Conservation (phyloP, 169 alveolate species). For the Amoebophrya sp. region DNA sequence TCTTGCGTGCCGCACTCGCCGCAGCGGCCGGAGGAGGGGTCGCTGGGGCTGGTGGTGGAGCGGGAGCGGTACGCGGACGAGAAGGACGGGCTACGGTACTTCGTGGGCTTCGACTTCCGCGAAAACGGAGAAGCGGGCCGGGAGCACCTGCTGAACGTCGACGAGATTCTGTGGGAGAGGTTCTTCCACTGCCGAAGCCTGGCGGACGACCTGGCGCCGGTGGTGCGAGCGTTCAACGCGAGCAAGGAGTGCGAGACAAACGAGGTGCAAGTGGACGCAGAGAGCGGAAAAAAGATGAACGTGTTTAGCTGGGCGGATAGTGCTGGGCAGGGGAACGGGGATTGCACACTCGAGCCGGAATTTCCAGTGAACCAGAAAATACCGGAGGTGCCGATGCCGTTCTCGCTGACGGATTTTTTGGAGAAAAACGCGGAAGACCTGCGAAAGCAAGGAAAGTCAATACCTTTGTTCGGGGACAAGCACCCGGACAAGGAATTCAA, state of each 20-base stretch:
- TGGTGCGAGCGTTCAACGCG: neutral
- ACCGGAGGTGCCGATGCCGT: neutral
- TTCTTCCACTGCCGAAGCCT: slow-evolving; percentile 8
- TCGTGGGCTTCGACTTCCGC: neutral
- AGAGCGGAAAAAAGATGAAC: too few species aligned
- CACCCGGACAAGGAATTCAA: slow-evolving; percentile 15
- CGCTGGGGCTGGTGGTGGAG: neutral
- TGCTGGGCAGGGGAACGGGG: neutral
- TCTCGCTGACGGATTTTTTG: neutral
- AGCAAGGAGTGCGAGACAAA: neutral
- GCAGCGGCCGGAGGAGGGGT: slow-evolving; percentile 13
- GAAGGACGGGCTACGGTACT: neutral
- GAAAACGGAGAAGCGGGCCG: slow-evolving; percentile 2
- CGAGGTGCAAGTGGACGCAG: neutral
- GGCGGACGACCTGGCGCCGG: slow-evolving; percentile 4
- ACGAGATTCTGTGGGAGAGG: slow-evolving; percentile 14
- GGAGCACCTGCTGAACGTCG: neutral
- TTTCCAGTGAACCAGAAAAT: neutral
- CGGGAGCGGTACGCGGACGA: neutral
- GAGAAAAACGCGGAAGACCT: neutral
- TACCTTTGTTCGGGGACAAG: neutral
- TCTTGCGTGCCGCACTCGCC: slow-evolving; percentile 14
- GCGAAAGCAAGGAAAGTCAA: neutral
- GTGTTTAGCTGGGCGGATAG: neutral
- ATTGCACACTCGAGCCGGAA: neutral